A percentile compares a stretch with the other conserved stretches of the same genome.
Evolutionary conservation across 2,329 filamentous ascomycete species (phyloP).

Genomic region (Colletotrichum sp.): DNA sequence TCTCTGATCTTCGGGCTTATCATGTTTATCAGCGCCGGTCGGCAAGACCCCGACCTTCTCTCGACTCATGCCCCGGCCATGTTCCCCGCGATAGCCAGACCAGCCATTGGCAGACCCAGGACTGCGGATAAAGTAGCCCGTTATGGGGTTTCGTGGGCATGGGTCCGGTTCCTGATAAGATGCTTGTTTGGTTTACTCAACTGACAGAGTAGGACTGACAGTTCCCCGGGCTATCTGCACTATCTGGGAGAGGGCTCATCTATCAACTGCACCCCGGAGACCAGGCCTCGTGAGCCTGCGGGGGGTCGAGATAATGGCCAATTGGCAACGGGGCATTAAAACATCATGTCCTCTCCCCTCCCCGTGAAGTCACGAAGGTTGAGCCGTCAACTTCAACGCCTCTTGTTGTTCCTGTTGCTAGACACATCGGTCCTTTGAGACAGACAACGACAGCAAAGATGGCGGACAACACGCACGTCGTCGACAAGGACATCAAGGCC

Average conservation of each 20-base stretch:
- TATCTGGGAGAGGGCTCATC: not conserved
- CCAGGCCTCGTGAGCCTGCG: not conserved
- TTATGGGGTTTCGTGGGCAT: not conserved
- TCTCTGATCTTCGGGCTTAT: not conserved
- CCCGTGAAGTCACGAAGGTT: not conserved
- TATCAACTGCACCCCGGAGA: conserved; percentile 9
- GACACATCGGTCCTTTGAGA: not conserved
- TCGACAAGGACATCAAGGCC: conserved; percentile 2
- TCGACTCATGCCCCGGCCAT: not conserved
- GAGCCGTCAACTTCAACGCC: not conserved
- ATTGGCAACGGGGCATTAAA: conserved; percentile 5
- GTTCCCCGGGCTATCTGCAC: not conserved
- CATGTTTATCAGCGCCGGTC: not conserved
- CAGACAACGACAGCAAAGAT: not conserved
- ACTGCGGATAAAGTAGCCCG: not conserved
- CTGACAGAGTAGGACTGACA: not conserved
- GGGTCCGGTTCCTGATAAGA: not conserved
- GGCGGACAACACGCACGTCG: not conserved
- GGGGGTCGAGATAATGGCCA: conserved; percentile 11
- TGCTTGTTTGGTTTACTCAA: not conserved
- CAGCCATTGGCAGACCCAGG: not conserved
- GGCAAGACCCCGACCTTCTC: not conserved
- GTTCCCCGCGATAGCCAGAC: conserved; percentile 2
- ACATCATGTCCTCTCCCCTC: not conserved
- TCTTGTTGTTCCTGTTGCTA: not conserved